These are phyloP conservation scores for Kwoniella mangroviensis DNA, from an alignment of 768 basidiomycete species.

Conservation along the genomic window DNA sequence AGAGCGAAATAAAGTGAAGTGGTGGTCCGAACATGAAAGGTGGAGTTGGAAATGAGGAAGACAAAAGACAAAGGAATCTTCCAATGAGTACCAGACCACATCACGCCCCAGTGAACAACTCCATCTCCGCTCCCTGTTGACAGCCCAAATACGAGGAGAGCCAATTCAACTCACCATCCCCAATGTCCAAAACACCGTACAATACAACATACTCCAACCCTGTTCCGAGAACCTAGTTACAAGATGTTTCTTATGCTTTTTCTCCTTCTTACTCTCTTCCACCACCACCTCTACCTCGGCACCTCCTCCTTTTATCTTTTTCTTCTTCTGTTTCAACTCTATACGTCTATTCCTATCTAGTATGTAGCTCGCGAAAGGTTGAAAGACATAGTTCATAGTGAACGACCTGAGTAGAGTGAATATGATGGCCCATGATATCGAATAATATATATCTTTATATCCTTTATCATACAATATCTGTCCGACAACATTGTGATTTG, in stretches of 20 bases:
- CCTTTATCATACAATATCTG: slow-evolving; percentile 71
- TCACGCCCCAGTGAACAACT: too few species aligned
- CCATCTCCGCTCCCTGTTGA: too few species aligned
- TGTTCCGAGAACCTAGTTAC: slow-evolving; percentile 92
- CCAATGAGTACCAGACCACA: too few species aligned
- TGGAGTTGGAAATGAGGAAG: too few species aligned
- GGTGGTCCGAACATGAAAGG: too few species aligned
- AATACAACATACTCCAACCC: slow-evolving; percentile 86
- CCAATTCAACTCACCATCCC: slow-evolving; percentile 72
- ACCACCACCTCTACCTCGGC: slow-evolving; percentile 8
- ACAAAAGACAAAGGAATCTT: too few species aligned
- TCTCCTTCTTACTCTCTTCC: slow-evolving; percentile 60
- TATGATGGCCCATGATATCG: slow-evolving; percentile 77
- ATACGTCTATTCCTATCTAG: slow-evolving; percentile 59
- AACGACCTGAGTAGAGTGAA: slow-evolving; percentile 88
- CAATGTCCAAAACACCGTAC: slow-evolving; percentile 72
- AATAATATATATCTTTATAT: slow-evolving; percentile 72
- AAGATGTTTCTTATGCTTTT: slow-evolving; percentile 68
- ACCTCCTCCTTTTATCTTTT: neutral
- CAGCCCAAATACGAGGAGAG: neutral
- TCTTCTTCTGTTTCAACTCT: neutral
- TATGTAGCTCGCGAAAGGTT: slow-evolving; percentile 80
- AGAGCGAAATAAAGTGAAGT: too few species aligned
- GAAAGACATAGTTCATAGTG: slow-evolving; percentile 72
- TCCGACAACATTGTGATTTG: neutral